A percentile compares a stretch with the other conserved stretches of the same genome.
Evolutionary conservation across 805 yeast genomes (phyloP).

Genomic region (Suhomyces faveliae): DNA sequence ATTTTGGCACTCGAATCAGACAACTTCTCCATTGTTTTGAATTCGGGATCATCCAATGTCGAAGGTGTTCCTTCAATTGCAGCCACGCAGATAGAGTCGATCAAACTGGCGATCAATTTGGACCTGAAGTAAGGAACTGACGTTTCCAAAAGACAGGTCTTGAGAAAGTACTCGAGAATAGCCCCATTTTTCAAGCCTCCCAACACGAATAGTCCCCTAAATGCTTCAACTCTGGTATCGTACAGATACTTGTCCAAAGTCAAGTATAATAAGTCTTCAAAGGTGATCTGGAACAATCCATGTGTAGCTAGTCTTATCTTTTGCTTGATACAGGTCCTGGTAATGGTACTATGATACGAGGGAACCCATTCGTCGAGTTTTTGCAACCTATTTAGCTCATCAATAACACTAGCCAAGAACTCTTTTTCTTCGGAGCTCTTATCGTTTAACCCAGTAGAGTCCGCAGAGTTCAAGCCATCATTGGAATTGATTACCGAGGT

Average conservation of each 20-base stretch:
- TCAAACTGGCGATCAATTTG: constrained; percentile 47
- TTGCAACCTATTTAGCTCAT: constrained; percentile 71
- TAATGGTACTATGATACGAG: constrained; percentile 57
- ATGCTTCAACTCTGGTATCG: constrained; percentile 64
- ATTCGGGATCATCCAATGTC: constrained; percentile 64
- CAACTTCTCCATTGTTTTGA: constrained; percentile 36
- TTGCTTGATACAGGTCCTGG: constrained; percentile 55
- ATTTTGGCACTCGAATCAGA: constrained; percentile 19
- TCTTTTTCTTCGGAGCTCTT: constrained; percentile 10
- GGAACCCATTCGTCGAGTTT: constrained; percentile 88
- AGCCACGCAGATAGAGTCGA: constrained; percentile 57
- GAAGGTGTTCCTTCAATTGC: constrained; percentile 64
- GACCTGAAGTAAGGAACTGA: constrained; percentile 49
- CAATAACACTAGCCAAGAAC: constrained; percentile 35
- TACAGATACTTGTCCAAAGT: constrained; percentile 47
- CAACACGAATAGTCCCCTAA: constrained; percentile 62
- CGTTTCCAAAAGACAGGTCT: constrained; percentile 53
- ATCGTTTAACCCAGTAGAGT: constrained; percentile 1
- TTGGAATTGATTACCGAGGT: constrained; percentile 22
- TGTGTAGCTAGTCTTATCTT: constrained; percentile 57
- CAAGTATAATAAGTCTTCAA: constrained; percentile 54
- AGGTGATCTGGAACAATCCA: constrained; percentile 51
- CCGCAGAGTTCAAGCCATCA: constrained; percentile 6
- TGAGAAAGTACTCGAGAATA: constrained; percentile 61
- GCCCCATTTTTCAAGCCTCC: constrained; percentile 74